Conservation (phyloP, 2,329 filamentous ascomycete genomes). For the Ophiostoma sp. region DNA sequence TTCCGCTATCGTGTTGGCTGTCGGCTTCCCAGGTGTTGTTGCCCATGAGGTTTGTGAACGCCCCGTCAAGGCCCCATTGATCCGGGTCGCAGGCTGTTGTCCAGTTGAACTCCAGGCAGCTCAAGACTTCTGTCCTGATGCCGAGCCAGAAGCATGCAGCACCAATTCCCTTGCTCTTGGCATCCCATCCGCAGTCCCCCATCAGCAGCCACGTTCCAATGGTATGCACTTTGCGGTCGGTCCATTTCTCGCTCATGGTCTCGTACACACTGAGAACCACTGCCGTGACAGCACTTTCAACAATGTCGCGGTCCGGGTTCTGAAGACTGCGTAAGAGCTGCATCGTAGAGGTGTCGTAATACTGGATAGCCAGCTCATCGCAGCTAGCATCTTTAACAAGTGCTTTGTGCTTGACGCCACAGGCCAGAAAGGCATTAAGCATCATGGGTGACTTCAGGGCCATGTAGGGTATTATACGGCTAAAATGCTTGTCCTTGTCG, state of each 20-base stretch:
- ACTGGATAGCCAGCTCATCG: conserved; percentile 53
- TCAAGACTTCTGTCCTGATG: conserved; percentile 82
- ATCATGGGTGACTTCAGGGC: conserved; percentile 81
- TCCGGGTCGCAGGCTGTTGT: conserved; percentile 83
- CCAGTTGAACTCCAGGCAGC: conserved; percentile 83
- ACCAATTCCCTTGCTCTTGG: conserved; percentile 70
- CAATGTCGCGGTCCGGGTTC: conserved; percentile 77
- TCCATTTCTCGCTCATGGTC: conserved; percentile 76
- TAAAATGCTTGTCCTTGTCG: conserved; percentile 81
- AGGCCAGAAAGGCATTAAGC: conserved; percentile 81
- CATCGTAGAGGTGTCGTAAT: conserved; percentile 80
- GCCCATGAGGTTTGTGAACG: conserved; percentile 43
- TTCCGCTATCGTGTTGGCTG: neutral
- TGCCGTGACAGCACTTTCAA: conserved; percentile 79
- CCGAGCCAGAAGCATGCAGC: conserved; percentile 93
- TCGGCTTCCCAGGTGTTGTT: too few relatives aligned
- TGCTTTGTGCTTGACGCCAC: conserved; percentile 75
- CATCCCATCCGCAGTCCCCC: conserved; percentile 85
- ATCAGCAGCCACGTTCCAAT: conserved; percentile 79
- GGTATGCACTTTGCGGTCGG: conserved; percentile 83
- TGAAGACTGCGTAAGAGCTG: conserved; percentile 71
- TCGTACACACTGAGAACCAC: conserved; percentile 90
- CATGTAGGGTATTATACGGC: conserved; percentile 74
- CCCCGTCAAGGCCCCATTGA: conserved; percentile 80
- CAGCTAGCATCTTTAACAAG: conserved; percentile 64